Conservation (phyloP, 495 filamentous ascomycete genomes). For the Aspergillus baeticus region DNA sequence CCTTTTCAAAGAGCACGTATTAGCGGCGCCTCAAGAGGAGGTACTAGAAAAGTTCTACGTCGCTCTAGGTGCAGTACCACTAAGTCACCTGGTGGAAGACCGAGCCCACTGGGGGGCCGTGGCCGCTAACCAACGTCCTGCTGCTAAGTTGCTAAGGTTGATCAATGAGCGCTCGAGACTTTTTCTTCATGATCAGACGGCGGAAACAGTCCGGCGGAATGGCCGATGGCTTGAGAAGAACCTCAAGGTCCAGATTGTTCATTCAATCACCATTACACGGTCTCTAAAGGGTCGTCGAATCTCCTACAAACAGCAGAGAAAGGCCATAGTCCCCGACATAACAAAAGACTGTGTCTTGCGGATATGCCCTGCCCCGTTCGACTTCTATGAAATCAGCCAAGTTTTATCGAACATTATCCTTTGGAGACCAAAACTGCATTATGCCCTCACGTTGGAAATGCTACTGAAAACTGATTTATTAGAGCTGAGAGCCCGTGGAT, state of each 20-base stretch:
- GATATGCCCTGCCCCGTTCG: conserved; percentile 61
- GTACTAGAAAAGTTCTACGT: conserved; percentile 79
- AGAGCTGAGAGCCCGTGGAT: conserved; percentile 76
- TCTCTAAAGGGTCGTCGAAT: conserved; percentile 66
- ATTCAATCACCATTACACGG: conserved; percentile 68
- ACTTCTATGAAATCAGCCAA: conserved; percentile 86
- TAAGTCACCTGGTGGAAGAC: conserved; percentile 48
- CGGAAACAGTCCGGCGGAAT: conserved; percentile 75
- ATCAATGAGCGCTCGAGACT: conserved; percentile 83
- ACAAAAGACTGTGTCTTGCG: conserved; percentile 49
- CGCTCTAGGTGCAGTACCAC: conserved; percentile 42
- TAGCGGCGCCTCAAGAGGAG: conserved; percentile 87
- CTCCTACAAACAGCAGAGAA: conserved; percentile 66
- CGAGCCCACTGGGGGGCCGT: conserved; percentile 46
- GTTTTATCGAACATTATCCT: conserved; percentile 77
- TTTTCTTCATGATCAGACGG: conserved; percentile 73
- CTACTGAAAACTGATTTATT: conserved; percentile 79
- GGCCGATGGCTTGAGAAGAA: conserved; percentile 87
- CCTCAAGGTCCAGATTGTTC: conserved; percentile 72
- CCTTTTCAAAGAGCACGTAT: conserved; percentile 75
- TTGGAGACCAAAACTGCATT: conserved; percentile 78
- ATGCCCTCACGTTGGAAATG: conserved; percentile 81
- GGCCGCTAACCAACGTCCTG: conserved; percentile 51
- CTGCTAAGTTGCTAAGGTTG: conserved; percentile 65
- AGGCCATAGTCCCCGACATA: conserved; percentile 61